These are phyloP conservation scores for Medicago lupulina DNA, from an alignment of 306 rosid genomes.

Conservation along the genomic window DNA sequence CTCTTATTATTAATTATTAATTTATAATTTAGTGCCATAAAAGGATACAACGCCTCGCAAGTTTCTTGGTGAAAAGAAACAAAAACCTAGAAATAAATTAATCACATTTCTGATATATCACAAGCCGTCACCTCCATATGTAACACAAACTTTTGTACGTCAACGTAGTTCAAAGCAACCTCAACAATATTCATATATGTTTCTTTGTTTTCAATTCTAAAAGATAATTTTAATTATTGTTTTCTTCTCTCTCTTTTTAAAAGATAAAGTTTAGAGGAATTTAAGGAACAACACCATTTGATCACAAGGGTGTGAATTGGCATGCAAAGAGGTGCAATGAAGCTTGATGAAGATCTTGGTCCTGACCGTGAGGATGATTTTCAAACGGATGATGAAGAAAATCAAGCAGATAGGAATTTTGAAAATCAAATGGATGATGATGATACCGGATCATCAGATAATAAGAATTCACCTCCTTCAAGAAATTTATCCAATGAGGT, in stretches of 20 bases:
- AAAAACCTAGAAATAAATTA: not conserved
- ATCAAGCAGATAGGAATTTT: constrained; percentile 49
- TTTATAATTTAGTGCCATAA: no score
- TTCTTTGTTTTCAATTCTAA: constrained; percentile 8
- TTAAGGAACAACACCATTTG: constrained; percentile 11
- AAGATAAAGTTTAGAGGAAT: not conserved
- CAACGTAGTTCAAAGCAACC: constrained; percentile 29
- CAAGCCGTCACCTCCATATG: not conserved
- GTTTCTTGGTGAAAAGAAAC: not conserved
- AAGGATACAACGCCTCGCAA: no score
- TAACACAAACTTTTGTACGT: constrained; percentile 15
- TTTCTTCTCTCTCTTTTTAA: not conserved
- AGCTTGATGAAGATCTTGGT: constrained; percentile 61
- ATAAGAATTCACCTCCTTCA: constrained; percentile 32
- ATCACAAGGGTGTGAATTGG: not conserved
- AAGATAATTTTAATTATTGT: not conserved
- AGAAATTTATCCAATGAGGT: constrained; percentile 34
- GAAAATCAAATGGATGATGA: constrained; percentile 44
- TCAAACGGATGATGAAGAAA: constrained; percentile 74
- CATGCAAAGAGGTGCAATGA: constrained; percentile 44
- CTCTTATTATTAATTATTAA: no score
- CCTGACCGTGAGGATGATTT: constrained; percentile 57
- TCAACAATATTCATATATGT: not conserved
- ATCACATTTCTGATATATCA: not conserved
- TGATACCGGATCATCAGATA: constrained; percentile 52